phyloP scores from a whole-genome alignment of 1,284 basidiomycete species.

The Mycosarcoma mackinlayi region DNA sequence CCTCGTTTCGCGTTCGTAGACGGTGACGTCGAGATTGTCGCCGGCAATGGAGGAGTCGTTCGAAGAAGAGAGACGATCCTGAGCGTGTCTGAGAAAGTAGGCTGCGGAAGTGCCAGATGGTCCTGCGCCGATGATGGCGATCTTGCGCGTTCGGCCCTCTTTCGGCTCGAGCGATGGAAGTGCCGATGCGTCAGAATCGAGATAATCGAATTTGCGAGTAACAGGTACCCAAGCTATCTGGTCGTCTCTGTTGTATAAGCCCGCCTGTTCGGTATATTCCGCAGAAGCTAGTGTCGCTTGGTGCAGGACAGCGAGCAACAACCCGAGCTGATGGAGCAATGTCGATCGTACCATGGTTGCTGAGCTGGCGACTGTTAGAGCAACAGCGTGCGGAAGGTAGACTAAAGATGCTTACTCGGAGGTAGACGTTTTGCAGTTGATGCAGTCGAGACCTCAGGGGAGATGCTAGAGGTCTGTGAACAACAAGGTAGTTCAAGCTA shows the following conservation, averaged over 20 bases:
- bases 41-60: background rate
- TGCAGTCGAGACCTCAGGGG: too few relatives aligned
- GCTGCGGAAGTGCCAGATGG: slow-evolving; percentile 85
- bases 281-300: background rate
- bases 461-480: too few relatives aligned
- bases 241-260: background rate
- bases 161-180: background rate
- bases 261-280: background rate
- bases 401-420: too few relatives aligned
- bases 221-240: background rate
- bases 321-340: background rate
- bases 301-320: slow-evolving; percentile 11
- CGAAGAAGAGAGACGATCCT: slow-evolving; percentile 59
- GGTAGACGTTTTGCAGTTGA: too few relatives aligned
- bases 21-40: slow-evolving; percentile 76
- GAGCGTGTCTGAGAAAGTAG: slow-evolving; percentile 78
- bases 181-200: background rate
- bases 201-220: background rate
- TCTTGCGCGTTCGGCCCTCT: slow-evolving; percentile 27
- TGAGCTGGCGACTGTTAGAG: background rate
- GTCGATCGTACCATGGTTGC: slow-evolving; percentile 6
- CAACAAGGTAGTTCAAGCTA: too few relatives aligned
- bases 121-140: slow-evolving; percentile 91
- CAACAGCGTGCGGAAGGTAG: too few relatives aligned
- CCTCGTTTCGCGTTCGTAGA: slow-evolving; percentile 80